Base-by-base conservation (phyloP, 495 filamentous ascomycete species). In the Staphylotrichum longicolle region DNA sequence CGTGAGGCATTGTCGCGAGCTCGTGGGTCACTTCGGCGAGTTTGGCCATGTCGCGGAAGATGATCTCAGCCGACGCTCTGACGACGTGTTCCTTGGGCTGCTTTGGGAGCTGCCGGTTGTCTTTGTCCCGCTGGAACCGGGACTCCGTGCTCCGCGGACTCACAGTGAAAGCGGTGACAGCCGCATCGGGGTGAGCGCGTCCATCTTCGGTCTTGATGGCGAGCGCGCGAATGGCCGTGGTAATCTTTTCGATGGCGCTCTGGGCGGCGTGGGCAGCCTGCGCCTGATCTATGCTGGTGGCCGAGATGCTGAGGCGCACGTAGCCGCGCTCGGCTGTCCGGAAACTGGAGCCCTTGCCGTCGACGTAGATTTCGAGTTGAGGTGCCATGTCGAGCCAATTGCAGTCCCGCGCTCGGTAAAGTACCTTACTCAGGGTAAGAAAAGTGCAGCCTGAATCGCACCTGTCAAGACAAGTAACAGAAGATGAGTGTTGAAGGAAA, bases 61-160 rank as follows among this genome's bases (percentile, higher is more conserved):
- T 45, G 42, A 45, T 45, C 42, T 45, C 42, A 11, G 42, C 42
- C 42, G 42, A 45, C 5, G 42, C 42, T n/a, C 5, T 12, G 42
- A 45, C 42, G 42, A 11, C 12, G n/a, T 45, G 42, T 45, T 45
- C 42, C n/a, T 45, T 45, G 42, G 42, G 42, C 42, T 9, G 12
- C 7, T 45, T 15, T 7, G n/a, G 8, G 44, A 37, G 11, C 8
- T 2, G 44, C 10, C 9, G 33, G 50, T 35, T 11, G 39, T 20
- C 57, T n/a, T 60, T 51, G 57, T 57, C 64, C 10, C 52, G 46
- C 14, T 41, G 45, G n/a, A 33, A 40, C 32, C 42, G 12, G 7
- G 61, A 66, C 34, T 53, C 52, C 14, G n/a, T 52, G 42, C 61
- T 45, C 9, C 7, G 42, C 1, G 42, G 11, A 11, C 9, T 45